Evolutionary conservation across 345 rosid genomes (phyloP), one percentile per base, ranked within the genome.

Genomic region (Arabidopsis arenosa): DNA sequence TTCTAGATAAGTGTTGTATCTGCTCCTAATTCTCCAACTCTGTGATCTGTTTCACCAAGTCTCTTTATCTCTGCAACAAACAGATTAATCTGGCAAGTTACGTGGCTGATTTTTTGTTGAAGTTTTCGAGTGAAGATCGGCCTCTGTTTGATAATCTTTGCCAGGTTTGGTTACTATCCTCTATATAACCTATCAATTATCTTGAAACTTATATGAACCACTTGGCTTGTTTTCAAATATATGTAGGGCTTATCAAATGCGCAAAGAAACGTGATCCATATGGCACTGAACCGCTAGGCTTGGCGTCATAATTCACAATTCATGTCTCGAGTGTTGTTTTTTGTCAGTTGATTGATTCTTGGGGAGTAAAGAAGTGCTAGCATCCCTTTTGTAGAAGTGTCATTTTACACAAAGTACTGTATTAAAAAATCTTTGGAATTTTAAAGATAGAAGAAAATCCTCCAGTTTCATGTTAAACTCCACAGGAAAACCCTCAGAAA

Each of bases 81-180:
- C 87, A 91, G 97, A 85, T 93, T 63, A 88, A 93, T 81, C 81
- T 93, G 78, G 88, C 86, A 65, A 87, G 79, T 66, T 91, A 83
- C 77, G 82, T 93, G 17, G 81, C 64, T 14, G 97, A 88, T 56
- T 93, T 88, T 83, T 47, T 93, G 45, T 36, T 11, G 12, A 87
- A 88, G 65, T 90, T 93, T 75, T 83, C 75, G 1, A 71, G 73
- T 23, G 83, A 83, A 49, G 87, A 91, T 60, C 70, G 79, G 56
- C 83, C 74, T 66, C 78, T 84, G 76, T 84, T 94, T 67, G 81
- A 86, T 65, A 78, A 78, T 80, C 87, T 94, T 80, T 87, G 81
- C 84, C 97, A 85, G 96, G 97, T 89, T 11, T 51, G 67, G 66
- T 23, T 76, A 33, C 55, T 17, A 23, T 67, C 70, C 40, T 35